Evolutionary conservation across 2,329 filamentous ascomycete genomes (phyloP), one percentile per base, ranked within the genome.

Genomic region (Colletotrichum gloeosporioides): DNA sequence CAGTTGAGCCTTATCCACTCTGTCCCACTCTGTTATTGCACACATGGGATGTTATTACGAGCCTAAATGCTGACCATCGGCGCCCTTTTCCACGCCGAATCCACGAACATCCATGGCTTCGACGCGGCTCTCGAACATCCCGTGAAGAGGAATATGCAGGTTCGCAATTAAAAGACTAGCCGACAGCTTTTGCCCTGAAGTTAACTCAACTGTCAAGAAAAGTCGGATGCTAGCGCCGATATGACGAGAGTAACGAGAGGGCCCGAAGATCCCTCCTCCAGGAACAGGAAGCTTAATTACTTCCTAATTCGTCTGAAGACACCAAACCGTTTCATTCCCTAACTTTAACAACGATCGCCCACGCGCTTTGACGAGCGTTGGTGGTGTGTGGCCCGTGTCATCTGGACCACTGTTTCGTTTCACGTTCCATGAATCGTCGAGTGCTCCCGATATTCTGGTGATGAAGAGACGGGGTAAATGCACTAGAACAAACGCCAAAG

Each of bases 351-450:
- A 34, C 59, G 18, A 27, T n/a, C 18, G n/a, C 15, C n/a, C 36
- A 44, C 29, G 57, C 61, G 72, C 61, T 61, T 44, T 75, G 72
- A 49, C 39, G 34, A 22, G 15, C n/a, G 12, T 8, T 44, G 49
- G 25, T 65, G 44, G 67, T 57, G 68, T 71, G 53, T 65, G 29
- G 53, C 36, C 34, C 64, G 74, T 66, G 39, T 16, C 15, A 49
- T 12, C 34, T 64, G 39, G 49, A 59, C 39, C 27, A n/a, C 29
- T 36, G 64, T 73, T 69, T 74, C 39, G 74, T 76, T 76, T 76
- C 64, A 69, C 34, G n/a, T 53, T 31, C 44, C 57, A 57, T 55
- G 32, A 68, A 27, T 44, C 39, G 39, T 25, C n/a, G 27, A 44
- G 63, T 63, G n/a, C 63, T 68, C n/a, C 49, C 29, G 8, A 15